Conservation (phyloP, 1,284 basidiomycete genomes). For the Ganoderma meredithae region DNA sequence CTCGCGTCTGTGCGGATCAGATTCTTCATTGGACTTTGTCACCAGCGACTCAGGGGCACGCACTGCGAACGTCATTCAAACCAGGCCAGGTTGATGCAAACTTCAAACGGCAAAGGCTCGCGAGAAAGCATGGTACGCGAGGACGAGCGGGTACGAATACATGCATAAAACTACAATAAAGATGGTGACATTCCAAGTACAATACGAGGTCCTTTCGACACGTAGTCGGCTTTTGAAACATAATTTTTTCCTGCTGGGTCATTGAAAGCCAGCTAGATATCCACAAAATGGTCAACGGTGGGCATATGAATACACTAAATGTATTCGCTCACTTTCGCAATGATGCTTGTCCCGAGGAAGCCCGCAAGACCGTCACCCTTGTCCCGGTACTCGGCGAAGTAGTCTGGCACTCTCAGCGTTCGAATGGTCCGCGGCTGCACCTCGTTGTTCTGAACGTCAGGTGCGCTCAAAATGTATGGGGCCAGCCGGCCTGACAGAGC, state of each 20-base stretch:
- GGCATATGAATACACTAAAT: neutral
- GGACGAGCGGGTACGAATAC: conserved; percentile 19
- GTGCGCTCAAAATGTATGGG: conserved; percentile 70
- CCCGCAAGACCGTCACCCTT: conserved; percentile 84
- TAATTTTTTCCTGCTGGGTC: conserved; percentile 72
- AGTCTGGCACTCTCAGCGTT: conserved; percentile 85
- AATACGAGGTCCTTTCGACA: conserved; percentile 71
- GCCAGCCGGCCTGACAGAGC: conserved; percentile 81
- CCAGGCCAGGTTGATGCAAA: neutral
- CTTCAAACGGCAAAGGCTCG: neutral
- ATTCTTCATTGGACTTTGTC: neutral
- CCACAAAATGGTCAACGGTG: conserved; percentile 20
- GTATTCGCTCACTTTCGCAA: conserved; percentile 66
- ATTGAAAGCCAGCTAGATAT: conserved; percentile 62
- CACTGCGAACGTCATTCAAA: too few relatives aligned
- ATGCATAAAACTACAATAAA: conserved; percentile 55
- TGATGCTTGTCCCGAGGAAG: conserved; percentile 88
- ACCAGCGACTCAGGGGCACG: neutral
- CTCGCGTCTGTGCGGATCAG: neutral
- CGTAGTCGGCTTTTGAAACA: conserved; percentile 80
- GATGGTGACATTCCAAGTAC: conserved; percentile 79
- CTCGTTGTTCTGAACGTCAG: conserved; percentile 73
- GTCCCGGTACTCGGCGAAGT: conserved; percentile 91
- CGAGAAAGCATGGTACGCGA: conserved; percentile 15
- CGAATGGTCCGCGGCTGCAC: conserved; percentile 75